phyloP scores from a whole-genome alignment of 441 rosid genomes.

The Erysimum cheiri region DNA sequence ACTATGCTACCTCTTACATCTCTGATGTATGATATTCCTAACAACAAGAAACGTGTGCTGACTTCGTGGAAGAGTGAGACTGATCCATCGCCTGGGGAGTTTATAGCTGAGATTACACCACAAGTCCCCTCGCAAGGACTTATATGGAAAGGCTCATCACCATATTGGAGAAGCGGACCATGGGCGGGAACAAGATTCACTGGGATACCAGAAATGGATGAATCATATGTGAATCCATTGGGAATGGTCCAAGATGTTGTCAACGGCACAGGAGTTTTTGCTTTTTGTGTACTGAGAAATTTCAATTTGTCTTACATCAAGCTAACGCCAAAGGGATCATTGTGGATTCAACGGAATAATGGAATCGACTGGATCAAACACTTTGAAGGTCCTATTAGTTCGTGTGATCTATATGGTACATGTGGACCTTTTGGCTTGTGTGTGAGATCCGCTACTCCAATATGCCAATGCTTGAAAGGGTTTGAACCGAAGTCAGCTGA shows the following conservation, averaged over 20 bases:
- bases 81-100: conserved; percentile 51
- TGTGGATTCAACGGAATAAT: conserved; percentile 27
- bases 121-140: conserved; percentile 41
- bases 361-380: conserved; percentile 22
- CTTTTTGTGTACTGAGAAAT: conserved; percentile 25
- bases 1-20: conserved; percentile 45
- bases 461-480: conserved; percentile 59
- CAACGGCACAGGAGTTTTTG: conserved; percentile 19
- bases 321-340: conserved; percentile 26
- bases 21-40: conserved; percentile 38
- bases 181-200: conserved; percentile 50
- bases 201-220: conserved; percentile 43
- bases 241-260: conserved; percentile 38
- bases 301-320: conserved; percentile 31
- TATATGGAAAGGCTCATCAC: conserved; percentile 46
- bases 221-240: conserved; percentile 42
- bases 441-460: conserved; percentile 33
- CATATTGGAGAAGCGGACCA: conserved; percentile 53
- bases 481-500: conserved; percentile 48
- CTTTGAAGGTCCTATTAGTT: conserved; percentile 19
- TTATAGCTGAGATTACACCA: conserved; percentile 38
- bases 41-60: conserved; percentile 40
- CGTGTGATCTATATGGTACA: conserved; percentile 51
- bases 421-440: conserved; percentile 55
- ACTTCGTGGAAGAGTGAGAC: conserved; percentile 51